Conservation (phyloP, 306 rosid species). For the Prunus kanzakura region DNA sequence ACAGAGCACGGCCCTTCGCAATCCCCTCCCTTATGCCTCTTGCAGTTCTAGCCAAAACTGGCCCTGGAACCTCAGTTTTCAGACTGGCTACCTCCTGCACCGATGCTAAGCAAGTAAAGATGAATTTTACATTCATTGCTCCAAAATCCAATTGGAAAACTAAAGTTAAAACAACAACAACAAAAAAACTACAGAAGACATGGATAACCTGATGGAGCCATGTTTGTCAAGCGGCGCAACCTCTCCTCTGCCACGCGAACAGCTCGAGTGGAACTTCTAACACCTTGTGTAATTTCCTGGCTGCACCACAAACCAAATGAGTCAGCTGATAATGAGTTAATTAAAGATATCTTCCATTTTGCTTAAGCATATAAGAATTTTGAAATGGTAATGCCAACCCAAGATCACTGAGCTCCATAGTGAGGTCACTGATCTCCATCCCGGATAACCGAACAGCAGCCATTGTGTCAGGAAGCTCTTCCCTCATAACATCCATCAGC, state of each 20-base stretch:
- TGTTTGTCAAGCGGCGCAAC: slow-evolving; percentile 55
- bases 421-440: slow-evolving; percentile 90
- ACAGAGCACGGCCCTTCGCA: slow-evolving; percentile 63
- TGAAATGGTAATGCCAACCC: slow-evolving; percentile 40
- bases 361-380: slow-evolving; percentile 1
- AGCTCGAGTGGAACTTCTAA: slow-evolving; percentile 72
- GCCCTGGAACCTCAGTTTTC: slow-evolving; percentile 43
- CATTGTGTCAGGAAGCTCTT: slow-evolving; percentile 92
- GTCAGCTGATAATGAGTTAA: background rate
- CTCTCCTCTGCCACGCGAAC: slow-evolving; percentile 71
- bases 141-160: slow-evolving; percentile 15
- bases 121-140: slow-evolving; percentile 34
- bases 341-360: background rate
- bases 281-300: slow-evolving; percentile 84
- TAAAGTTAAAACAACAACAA: background rate
- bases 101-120: slow-evolving; percentile 64
- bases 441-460: slow-evolving; percentile 87
- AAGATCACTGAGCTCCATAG: slow-evolving; percentile 80
- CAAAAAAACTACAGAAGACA: slow-evolving; percentile 1
- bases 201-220: slow-evolving; percentile 66
- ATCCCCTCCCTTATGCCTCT: slow-evolving; percentile 64
- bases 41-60: slow-evolving; percentile 53
- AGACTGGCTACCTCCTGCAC: slow-evolving; percentile 52
- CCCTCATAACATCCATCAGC: slow-evolving; percentile 82
- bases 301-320: slow-evolving; percentile 34